Base-by-base conservation (phyloP, 345 rosid species). In the Ceriops decandra region DNA sequence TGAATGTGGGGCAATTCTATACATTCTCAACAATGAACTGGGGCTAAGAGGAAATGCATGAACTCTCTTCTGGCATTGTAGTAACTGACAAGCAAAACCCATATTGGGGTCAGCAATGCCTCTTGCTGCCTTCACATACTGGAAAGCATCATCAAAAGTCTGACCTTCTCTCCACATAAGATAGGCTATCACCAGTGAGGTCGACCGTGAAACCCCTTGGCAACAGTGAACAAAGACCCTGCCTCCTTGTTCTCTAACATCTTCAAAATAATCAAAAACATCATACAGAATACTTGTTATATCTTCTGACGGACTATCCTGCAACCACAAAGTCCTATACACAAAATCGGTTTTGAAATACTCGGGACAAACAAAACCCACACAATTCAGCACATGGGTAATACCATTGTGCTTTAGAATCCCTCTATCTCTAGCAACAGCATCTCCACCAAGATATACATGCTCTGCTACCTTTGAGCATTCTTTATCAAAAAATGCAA, bases 161-260 rank as follows among this genome's bases (percentile, higher is more conserved):
- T 85, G 98, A 67, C 98, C 99, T 75, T 95, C 98, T 78, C 99
- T 86, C 99, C 99, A 95, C 92, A 95, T 95, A 31, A 80, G 89
- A 82, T 95, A 95, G 19, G 99, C 99, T 54, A 95, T 95, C 64
- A 92, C 99, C 86, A 95, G 79, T 1, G 99, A 95, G 62, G 99
- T 92, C 59, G 99, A 95, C 75, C 99, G 84, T 19, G 99, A 95
- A 70, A 95, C 98, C 63, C 99, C 99, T 77, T 90, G 99, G 66
- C 93, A 92, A 67, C 99, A 95, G 72, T 95, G 99, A 77, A 95
- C 99, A 77, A 92, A 90, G 74, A 90, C 92, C 82, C 92, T 87
- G 70, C 99, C 99, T 49, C 79, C 62, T 61, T 85, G 88, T 76
- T 90, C 93, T 83, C 99, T 90, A 30, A 95, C 99, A 79, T 95